Evolutionary conservation across 768 basidiomycete species (phyloP), one percentile per base, ranked within the genome.

Genomic region (Rhizopogon rudus): DNA sequence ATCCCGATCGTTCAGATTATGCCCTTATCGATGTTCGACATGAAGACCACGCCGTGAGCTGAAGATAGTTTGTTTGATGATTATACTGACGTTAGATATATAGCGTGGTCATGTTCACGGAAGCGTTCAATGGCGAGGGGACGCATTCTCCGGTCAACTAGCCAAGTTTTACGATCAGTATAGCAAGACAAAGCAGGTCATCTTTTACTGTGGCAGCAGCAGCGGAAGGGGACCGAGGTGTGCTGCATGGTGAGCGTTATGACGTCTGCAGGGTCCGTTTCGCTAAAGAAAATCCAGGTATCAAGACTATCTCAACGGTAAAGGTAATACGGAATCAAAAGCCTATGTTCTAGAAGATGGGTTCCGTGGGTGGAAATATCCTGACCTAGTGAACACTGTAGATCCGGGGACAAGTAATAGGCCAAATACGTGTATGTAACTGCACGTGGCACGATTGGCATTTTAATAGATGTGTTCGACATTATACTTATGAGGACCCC

Each of bases 191-290:
- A 60, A 67, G 9, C 66, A 68, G 12, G 79, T 84, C 8, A 73
- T 83, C 6, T 83, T 84, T 55, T 83, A 83, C 54, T 83, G 80
- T 54, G 67, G 72, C 41, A 78, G 78, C 59, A 81, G 79, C 1
- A 68, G 70, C 41, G 81, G 81, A 16, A 70, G 82, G 29, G 81
- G 72, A 1, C 80, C 81, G 14, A 71, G 82, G 12, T 81, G 77
- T 65, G 81, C 81, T 17, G 77, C 75, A 64, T 84, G 81, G 83
- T 82, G 63, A 33, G 71, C 22, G 31, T 53, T 22, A 35, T n/a
- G 5, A 35, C 37, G 1, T 25, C 20, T 16, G 12, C 14, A 5
- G 37, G 16, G 48, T 49, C 20, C 16, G 14, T 22, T 20, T 37
- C 9, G 48, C 22, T 49, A 6, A 9, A 25, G 39, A 10, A 16